Base-by-base conservation (phyloP, 2,329 filamentous ascomycete genomes). In the Graphilbum fragrans region DNA sequence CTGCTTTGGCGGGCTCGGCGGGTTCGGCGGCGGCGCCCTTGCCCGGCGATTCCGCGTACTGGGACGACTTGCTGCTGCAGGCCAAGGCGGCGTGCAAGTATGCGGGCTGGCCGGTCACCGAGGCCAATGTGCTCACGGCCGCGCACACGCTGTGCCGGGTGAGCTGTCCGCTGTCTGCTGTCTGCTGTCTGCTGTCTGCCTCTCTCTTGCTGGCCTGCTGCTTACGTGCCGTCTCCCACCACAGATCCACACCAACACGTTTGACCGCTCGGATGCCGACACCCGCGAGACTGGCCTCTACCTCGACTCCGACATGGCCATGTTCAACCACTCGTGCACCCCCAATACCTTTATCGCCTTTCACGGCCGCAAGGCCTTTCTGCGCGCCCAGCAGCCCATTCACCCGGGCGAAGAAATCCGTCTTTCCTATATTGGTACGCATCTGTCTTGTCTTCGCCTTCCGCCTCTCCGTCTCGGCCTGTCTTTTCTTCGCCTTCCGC, bases 271-370 rank as follows among this genome's bases (percentile, higher is more conserved):
- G 21, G 72, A 78, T 40, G 54, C 58, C 2, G 72, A 79, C 49
- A 54, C 69, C 8, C 69, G 64, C 1, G 61, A 69, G 41, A 61
- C 67, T 1, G 74, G 73, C 20, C 60, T 77, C 23, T 79, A 74
- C 46, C 57, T 80, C 31, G 70, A 77, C 47, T 63, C 70, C 1
- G 64, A 55, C 4, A 58, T 77, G 34, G 70, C 74, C 44, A 75
- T 78, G 67, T 65, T 66, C 19, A 80, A 81, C 47, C 77, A 81
- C 52, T 75, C 74, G 0, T 81, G 77, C 47, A 53, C 68, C 3
- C 76, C 76, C 4, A 80, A 77, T 47, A 72, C 75, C 2, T 61
- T 67, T 37, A 69, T 80, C 16, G 64, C 69, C 35, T 78, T 79
- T 40, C 49, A 66, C 32, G 69, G 69, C 4, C 63, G 74, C 6